These are phyloP conservation scores for Plantago rigida DNA, from an alignment of 305 asterid species.

Conservation along the genomic window DNA sequence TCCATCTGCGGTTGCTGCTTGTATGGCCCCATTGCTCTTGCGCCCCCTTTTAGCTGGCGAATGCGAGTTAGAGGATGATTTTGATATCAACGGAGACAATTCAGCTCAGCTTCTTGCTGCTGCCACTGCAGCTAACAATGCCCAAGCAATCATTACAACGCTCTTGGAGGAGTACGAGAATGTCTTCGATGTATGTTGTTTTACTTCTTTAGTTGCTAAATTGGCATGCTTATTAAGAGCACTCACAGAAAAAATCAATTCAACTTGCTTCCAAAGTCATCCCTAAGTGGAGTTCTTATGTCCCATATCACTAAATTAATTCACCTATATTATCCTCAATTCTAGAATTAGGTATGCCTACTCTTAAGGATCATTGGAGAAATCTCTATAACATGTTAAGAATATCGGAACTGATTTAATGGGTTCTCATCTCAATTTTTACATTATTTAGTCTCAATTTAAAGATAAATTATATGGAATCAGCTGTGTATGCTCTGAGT, in stretches of 20 bases:
- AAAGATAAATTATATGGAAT: too few species aligned
- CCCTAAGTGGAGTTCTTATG: too few species aligned
- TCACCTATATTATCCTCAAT: too few species aligned
- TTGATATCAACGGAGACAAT: conserved; percentile 67
- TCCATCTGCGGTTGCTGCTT: conserved; percentile 96
- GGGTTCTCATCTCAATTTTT: too few species aligned
- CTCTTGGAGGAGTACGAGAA: conserved; percentile 88
- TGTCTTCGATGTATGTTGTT: conserved; percentile 65
- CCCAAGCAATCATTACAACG: conserved; percentile 84
- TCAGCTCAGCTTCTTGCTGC: conserved; percentile 98
- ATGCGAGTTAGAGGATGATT: conserved; percentile 91
- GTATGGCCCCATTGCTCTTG: conserved; percentile 98
- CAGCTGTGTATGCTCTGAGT: background rate
- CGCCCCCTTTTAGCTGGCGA: conserved; percentile 98
- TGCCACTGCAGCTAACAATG: conserved; percentile 96
- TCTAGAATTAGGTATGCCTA: too few species aligned
- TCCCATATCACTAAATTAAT: too few species aligned
- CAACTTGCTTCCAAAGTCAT: too few species aligned
- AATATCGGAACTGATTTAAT: too few species aligned
- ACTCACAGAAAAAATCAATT: too few species aligned
- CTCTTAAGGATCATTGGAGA: too few species aligned
- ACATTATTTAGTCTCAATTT: too few species aligned
- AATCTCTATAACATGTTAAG: too few species aligned
- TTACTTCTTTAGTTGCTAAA: conserved; percentile 20
- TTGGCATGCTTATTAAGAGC: conserved; percentile 17